Evolutionary conservation across 345 rosid species (phyloP), one percentile per base, ranked within the genome.

Genomic region (Hibiscus tridactylites): DNA sequence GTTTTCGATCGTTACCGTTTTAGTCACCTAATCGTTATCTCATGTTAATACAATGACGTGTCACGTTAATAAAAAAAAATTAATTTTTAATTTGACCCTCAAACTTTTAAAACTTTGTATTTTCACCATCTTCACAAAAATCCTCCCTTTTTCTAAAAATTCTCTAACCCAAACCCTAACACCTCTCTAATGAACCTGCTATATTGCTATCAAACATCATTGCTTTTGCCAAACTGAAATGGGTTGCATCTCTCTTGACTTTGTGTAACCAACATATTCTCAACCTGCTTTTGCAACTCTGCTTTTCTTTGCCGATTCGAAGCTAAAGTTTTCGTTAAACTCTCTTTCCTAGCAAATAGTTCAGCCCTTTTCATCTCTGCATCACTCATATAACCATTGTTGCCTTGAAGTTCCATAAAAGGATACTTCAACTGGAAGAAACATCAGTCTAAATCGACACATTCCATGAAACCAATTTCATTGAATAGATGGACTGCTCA

Each of bases 361-460:
- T 76, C 81, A 8, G 76, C 65, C 56, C 70, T 83, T 49, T 73
- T 83, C 68, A 46, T 70, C 76, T 85, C 81, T 54, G 79, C 19
- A 50, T 77, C 73, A 12, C 60, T 80, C 69, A 35, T 35, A 44
- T 63, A n/a, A 24, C 81, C 84, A 47, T 76, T 75, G 53, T 64
- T 71, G 74, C 80, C 79, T 80, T 79, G 86, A 68, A 81, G 85
- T 66, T 81, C 56, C n/a, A 56, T 16, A 9, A 81, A 76, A 26
- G 71, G 81, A 28, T 28, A 75, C 17, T 76, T 76, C 44, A 76
- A 65, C 86, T 83, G 75, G 70, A 71, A 35, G 50, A 70, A 54
- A 70, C 16, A 68, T 60, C 16, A 39, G 26, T 17, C 21, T 17
- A 46, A 61, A 33, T 56, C 2, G 17, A 56, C 7, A 52, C 61